Percentiles rank a stretch among this genome's conserved stretches.
These are phyloP conservation scores for Acmispon strigosus DNA, from an alignment of 306 rosid species.

Conservation along the genomic window DNA sequence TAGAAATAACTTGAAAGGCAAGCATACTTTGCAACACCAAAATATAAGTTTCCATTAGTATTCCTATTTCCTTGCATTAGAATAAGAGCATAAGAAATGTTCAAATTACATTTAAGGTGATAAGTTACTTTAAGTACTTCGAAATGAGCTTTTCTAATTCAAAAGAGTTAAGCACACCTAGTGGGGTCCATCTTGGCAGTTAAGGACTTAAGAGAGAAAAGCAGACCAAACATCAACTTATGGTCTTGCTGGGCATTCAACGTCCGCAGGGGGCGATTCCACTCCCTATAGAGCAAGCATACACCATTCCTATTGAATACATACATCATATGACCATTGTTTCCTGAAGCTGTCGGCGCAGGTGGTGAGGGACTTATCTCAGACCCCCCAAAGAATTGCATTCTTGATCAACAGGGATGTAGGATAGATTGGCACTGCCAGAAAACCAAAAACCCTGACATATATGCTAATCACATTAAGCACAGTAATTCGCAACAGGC, in stretches of 20 bases:
- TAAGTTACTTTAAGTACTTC: neutral
- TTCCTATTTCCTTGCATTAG: neutral
- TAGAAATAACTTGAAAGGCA: neutral
- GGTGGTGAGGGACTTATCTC: conserved; percentile 99
- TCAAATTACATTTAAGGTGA: neutral
- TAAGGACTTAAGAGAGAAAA: conserved; percentile 88
- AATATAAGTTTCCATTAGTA: neutral
- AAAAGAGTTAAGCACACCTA: conserved; percentile 21
- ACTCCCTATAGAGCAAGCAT: conserved; percentile 87
- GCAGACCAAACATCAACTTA: conserved; percentile 94
- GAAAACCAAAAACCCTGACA: conserved; percentile 4
- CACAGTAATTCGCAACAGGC: neutral
- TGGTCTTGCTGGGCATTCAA: conserved; percentile 86
- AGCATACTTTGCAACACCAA: neutral
- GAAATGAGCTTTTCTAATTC: conserved; percentile 1
- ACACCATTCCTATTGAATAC: conserved; percentile 83
- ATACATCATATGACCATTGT: conserved; percentile 94
- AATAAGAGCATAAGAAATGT: neutral
- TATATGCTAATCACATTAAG: conserved; percentile 2
- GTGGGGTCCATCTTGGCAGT: conserved; percentile 97
- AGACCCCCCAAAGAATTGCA: conserved; percentile 96
- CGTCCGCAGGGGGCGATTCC: conserved; percentile 91
- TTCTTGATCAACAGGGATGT: conserved; percentile 20
- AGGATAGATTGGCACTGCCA: conserved; percentile 30
- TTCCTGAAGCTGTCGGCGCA: conserved; percentile 65